Percentiles rank a stretch among this genome's conserved stretches.
phyloP scores from a whole-genome alignment of 305 asterid genomes.

The Solanum aculeatissimum region DNA sequence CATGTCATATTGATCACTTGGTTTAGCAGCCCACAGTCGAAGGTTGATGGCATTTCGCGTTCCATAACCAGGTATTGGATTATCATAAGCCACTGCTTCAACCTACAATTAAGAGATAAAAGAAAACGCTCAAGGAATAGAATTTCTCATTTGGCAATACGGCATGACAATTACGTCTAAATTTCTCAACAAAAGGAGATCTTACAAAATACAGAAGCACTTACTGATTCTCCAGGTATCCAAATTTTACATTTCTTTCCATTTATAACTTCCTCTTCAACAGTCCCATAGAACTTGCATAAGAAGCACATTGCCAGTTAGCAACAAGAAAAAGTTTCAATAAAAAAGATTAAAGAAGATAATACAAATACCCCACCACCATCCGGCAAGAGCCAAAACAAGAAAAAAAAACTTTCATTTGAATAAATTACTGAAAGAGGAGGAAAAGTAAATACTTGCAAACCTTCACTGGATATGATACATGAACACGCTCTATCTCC shows the following conservation, averaged over 20 bases:
- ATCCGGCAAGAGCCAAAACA: background rate
- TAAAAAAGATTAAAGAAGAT: background rate
- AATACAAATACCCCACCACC: background rate
- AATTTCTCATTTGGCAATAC: background rate
- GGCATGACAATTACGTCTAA: background rate
- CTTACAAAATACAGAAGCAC: background rate
- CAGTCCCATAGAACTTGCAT: constrained; percentile 27
- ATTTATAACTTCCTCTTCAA: constrained; percentile 24
- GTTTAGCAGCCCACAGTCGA: constrained; percentile 38
- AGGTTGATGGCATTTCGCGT: constrained; percentile 28
- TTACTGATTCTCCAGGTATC: constrained; percentile 32
- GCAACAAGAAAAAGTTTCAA: background rate
- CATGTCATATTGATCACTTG: constrained; percentile 32
- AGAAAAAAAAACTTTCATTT: background rate
- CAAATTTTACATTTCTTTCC: constrained; percentile 23
- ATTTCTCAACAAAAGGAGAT: background rate
- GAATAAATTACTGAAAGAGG: background rate
- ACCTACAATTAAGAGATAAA: constrained; percentile 15
- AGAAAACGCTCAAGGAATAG: background rate
- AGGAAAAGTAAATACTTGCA: constrained; percentile 3
- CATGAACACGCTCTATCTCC: constrained; percentile 38
- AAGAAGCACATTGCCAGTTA: background rate
- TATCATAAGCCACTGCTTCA: constrained; percentile 36
- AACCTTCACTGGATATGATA: constrained; percentile 35
- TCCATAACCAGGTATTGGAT: constrained; percentile 34